These are phyloP conservation scores for Spergularia azorica DNA, from an alignment of 179 eudicot genomes.

Conservation along the genomic window DNA sequence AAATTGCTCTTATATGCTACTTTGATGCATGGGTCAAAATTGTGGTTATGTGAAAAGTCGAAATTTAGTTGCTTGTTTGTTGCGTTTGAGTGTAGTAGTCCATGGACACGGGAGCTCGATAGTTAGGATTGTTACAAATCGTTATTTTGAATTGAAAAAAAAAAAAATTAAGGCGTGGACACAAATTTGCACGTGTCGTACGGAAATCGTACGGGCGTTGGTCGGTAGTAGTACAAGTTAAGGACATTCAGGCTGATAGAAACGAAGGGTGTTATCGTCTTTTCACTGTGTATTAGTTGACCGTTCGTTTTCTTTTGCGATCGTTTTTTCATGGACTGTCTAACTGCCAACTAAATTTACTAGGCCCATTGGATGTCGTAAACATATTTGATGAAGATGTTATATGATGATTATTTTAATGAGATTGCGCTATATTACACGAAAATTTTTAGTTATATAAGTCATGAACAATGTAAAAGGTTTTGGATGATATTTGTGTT, in stretches of 20 bases:
- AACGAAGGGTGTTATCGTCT: constrained; percentile 18
- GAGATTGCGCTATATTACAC: too few relatives aligned
- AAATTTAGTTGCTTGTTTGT: background rate
- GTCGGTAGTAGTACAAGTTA: background rate
- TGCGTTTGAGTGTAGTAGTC: too few relatives aligned
- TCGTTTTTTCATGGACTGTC: constrained; percentile 1
- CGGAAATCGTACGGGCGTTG: constrained; percentile 29
- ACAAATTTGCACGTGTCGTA: constrained; percentile 21
- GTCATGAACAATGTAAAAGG: too few relatives aligned
- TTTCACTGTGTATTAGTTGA: background rate
- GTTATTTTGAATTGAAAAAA: background rate
- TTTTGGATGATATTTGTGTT: too few relatives aligned
- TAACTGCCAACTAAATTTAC: background rate
- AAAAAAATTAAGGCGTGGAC: background rate
- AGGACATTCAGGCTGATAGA: background rate
- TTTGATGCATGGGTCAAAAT: too few relatives aligned
- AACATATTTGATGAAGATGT: too few relatives aligned
- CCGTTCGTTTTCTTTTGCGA: constrained; percentile 7
- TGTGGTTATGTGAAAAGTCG: background rate
- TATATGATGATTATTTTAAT: too few relatives aligned
- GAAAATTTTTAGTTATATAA: too few relatives aligned
- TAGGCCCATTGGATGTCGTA: constrained; percentile 6
- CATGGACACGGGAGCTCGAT: too few relatives aligned
- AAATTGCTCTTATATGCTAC: too few relatives aligned
- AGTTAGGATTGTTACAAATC: too few relatives aligned